Base-by-base conservation (phyloP, 148 eudicot species). In the Diospyros lotus region DNA sequence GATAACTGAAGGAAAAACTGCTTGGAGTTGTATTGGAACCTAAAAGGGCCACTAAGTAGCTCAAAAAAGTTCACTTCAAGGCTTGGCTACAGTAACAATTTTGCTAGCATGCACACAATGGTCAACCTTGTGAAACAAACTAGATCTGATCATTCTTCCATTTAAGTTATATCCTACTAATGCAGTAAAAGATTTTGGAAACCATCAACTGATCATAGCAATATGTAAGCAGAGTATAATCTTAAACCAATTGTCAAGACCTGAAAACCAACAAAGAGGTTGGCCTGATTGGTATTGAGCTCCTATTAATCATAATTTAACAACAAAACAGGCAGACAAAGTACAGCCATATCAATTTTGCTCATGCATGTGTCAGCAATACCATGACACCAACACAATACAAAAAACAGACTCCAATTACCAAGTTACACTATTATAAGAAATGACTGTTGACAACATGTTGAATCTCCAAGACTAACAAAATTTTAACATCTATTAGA, bases 71-170 rank as follows among this genome's bases (percentile, higher is more conserved):
- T 48, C 54, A 5, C 38, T 3, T 48, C 55, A 67, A 46, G 52
- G 55, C 52, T 45, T 48, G 54, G 14, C 12, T 38, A 28, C 38
- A 59, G 59, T 51, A 53, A 5, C 51, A 39, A 6, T 67, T 67
- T 67, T 66, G 39, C 53, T 67, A 51, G 4, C 70, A 67, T 48
- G 18, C 48, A 28, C 41, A 68, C 40, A 5, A 70, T 58, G 74
- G 53, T 44, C 9, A 4, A 45, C n/a, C 10, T 42, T 17, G 65
- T 53, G 13, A 73, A 50, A 39, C 59, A 50, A 56, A 39, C 48
- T 58, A 6, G 11, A 46, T 60, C 39, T 12, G 38, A 61, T 50
- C 39, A 38, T 48, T 61, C 28, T 46, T 44, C 46, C 17, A 13
- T 73, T 46, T 41, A 64, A 64, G 48, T n/a, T 42, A 42, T 64